Percentiles rank a stretch among this genome's conserved stretches.
Evolutionary conservation across 2,329 filamentous ascomycete species (phyloP).

Genomic region (Ceratocystis lukuohia): DNA sequence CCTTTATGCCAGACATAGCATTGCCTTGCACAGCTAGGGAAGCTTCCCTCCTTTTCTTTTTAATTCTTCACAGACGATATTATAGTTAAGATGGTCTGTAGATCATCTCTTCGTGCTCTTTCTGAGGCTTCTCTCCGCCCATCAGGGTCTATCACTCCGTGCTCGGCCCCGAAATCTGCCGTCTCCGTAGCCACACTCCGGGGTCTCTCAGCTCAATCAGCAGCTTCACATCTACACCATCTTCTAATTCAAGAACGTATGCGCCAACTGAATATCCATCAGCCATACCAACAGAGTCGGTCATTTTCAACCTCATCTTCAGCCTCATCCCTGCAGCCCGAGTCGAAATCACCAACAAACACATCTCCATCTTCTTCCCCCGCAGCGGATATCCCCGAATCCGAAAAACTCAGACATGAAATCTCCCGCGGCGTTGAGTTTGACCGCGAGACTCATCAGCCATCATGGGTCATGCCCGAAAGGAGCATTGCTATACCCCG

Average conservation of each 20-base stretch:
- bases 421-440: constrained; percentile 16
- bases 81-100: constrained; percentile 1
- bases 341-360: background rate
- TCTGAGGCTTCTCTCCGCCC: constrained; percentile 15
- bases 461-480: constrained; percentile 18
- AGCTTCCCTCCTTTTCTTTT: background rate
- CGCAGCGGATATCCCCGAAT: background rate
- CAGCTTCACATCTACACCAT: constrained; percentile 1
- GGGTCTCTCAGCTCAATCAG: constrained; percentile 6
- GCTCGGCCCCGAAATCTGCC: background rate
- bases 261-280: constrained; percentile 5
- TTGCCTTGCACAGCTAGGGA: background rate
- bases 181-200: background rate
- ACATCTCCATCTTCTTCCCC: background rate
- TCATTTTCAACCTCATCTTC: constrained; percentile 3
- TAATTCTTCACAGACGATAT: background rate
- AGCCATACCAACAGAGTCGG: constrained; percentile 4
- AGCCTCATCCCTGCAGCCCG: background rate
- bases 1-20: background rate
- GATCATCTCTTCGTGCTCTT: constrained; percentile 15
- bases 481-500: background rate
- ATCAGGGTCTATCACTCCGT: background rate
- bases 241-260: constrained; percentile 14
- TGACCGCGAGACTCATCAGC: constrained; percentile 17
- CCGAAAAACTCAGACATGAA: constrained; percentile 16